Evolutionary conservation across 208 protist species (phyloP).

Genomic region (Entamoeba dispar): DNA sequence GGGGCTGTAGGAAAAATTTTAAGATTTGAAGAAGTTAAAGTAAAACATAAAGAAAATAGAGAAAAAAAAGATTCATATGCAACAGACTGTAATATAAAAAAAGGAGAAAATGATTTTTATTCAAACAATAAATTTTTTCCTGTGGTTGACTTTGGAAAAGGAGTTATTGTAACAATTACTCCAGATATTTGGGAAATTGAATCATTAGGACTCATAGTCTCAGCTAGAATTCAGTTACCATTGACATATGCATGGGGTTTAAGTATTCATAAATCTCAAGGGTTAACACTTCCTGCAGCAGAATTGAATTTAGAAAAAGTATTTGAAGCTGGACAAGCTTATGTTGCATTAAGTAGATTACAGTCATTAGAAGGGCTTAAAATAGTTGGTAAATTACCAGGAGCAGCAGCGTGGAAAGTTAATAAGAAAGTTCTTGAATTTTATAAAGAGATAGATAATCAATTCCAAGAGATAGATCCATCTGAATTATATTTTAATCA

Average conservation of each 20-base stretch:
- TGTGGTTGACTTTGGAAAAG: neutral
- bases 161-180: neutral
- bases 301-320: constrained; percentile 18
- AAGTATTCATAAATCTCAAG: constrained; percentile 79
- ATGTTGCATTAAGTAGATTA: constrained; percentile 15
- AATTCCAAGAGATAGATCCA: too few species aligned
- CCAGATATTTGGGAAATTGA: neutral
- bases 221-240: constrained; percentile 43
- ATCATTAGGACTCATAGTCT: neutral
- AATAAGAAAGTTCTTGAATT: too few species aligned
- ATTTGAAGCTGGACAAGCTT: constrained; percentile 21
- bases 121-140: neutral
- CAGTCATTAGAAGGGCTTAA: neutral
- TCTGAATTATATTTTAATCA: too few species aligned
- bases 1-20: constrained; percentile 30
- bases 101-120: too few species aligned
- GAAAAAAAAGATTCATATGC: neutral
- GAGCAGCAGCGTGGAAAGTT: too few species aligned
- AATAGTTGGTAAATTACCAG: too few species aligned
- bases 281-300: constrained; percentile 42
- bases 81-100: neutral
- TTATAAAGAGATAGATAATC: too few species aligned
- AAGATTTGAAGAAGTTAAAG: constrained; percentile 1
- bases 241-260: constrained; percentile 72
- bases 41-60: neutral